Base-by-base conservation (phyloP, 805 yeast genomes). In the Metschnikowia sp. region DNA sequence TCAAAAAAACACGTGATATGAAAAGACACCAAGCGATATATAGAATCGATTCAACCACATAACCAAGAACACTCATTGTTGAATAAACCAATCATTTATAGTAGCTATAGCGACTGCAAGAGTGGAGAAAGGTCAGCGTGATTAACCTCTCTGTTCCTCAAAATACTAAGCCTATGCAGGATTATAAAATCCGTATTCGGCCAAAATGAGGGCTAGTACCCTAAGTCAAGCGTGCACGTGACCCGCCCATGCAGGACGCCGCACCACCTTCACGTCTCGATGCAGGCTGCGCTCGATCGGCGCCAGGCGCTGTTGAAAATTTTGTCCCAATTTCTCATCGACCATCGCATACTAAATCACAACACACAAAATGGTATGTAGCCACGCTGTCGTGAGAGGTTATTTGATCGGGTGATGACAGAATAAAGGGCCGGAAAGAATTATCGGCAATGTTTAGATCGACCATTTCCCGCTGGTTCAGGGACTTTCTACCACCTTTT, bases 341-440 rank as follows among this genome's bases (percentile, higher is more conserved):
- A 46, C 33, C 28, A 15, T 19, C 37, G 45, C 35, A 49, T 40
- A 50, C 39, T 39, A 45, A 49, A 53, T 45, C 55, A 48, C 56
- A 49, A 42, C 42, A 55, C 50, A 52, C 56, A 49, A 54, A 56
- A 56, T 56, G 60, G 60, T 56, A 56, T 53, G 60, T 56, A 39
- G 45, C 39, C 26, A 22, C 11, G 32, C 22, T n/a, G 31, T 29
- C 38, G 22, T 22, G 22, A 22, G 22, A 22, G 22, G 22, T 22
- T 22, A 22, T 22, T 22, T 22, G 22, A 22, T 22, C 22, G 22
- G 22, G n/a, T 28, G 40, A 8, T 29, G 32, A 8, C 28, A n/a
- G 19, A 15, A 31, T 31, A 11, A 4, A 28, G 22, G 22, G 22
- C 22, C 22, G 6, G 22, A 22, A 22, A 22, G 19, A 26, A 28